These are phyloP conservation scores for Hypomontagnella monticulosa DNA, from an alignment of 495 filamentous ascomycete genomes.

Conservation along the genomic window DNA sequence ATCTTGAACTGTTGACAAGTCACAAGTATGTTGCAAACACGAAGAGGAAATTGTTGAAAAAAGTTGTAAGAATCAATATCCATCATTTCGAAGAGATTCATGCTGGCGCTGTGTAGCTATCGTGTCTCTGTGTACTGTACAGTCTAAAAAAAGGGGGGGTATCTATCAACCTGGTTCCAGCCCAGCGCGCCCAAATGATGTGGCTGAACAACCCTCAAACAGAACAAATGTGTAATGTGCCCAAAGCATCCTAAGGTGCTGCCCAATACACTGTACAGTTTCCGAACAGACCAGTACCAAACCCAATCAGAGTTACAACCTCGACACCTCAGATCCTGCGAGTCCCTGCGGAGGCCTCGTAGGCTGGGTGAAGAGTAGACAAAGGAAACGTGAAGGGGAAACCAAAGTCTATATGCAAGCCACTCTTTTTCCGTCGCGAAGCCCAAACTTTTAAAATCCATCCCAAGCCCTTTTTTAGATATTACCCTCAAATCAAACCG, in stretches of 20 bases:
- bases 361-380: conserved; percentile 37
- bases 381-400: conserved; percentile 41
- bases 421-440: conserved; percentile 52
- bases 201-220: conserved; percentile 47
- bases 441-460: conserved; percentile 48
- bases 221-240: conserved; percentile 42
- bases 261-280: conserved; percentile 48
- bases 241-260: conserved; percentile 39
- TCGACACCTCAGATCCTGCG: conserved; percentile 22
- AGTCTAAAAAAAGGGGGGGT: conserved; percentile 57
- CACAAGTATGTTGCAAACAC: conserved; percentile 2
- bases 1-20: background rate
- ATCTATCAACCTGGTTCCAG: conserved; percentile 61
- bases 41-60: background rate
- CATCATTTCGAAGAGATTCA: conserved; percentile 47
- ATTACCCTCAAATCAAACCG: conserved; percentile 34
- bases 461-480: conserved; percentile 40
- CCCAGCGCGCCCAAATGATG: conserved; percentile 50
- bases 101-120: conserved; percentile 55
- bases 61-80: conserved; percentile 15
- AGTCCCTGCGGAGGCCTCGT: conserved; percentile 43
- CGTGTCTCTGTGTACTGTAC: conserved; percentile 57
- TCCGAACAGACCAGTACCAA: conserved; percentile 38
- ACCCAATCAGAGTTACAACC: conserved; percentile 46
- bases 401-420: conserved; percentile 56